A percentile compares a stretch with the other conserved stretches of the same genome.
Conservation (phyloP, 768 basidiomycete genomes). For the Suillus cothurnatus region DNA sequence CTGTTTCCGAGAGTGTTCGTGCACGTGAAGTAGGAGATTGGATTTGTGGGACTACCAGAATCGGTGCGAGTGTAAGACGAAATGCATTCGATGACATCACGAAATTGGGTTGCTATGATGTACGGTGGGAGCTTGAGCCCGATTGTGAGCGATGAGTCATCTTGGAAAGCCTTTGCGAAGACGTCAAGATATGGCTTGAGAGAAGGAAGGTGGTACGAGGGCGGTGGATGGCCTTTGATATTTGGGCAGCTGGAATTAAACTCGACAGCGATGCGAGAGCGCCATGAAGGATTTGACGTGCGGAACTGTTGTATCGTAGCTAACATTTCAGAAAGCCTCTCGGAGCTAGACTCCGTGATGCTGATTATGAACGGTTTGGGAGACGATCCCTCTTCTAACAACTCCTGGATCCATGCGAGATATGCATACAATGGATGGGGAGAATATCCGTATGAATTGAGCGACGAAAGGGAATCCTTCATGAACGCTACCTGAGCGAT, state of each 20-base stretch:
- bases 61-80: slow-evolving; percentile 36
- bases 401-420: slow-evolving; percentile 57
- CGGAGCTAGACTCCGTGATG: slow-evolving; percentile 64
- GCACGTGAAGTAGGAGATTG: slow-evolving; percentile 75
- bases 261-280: slow-evolving; percentile 65
- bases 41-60: slow-evolving; percentile 33
- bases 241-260: slow-evolving; percentile 89
- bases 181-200: slow-evolving; percentile 57
- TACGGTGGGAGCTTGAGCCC: slow-evolving; percentile 85
- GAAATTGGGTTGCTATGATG: slow-evolving; percentile 62
- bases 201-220: slow-evolving; percentile 59
- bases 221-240: slow-evolving; percentile 60
- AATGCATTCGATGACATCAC: slow-evolving; percentile 50
- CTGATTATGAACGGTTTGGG: slow-evolving; percentile 79
- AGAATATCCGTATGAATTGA: slow-evolving; percentile 90
- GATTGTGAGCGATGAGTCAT: slow-evolving; percentile 59
- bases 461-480: slow-evolving; percentile 51
- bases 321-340: slow-evolving; percentile 57
- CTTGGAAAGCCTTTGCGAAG: slow-evolving; percentile 49
- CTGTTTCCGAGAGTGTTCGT: slow-evolving; percentile 81
- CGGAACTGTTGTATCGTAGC: slow-evolving; percentile 62
- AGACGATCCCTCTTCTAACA: slow-evolving; percentile 39
- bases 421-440: slow-evolving; percentile 72
- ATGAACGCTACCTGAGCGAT: slow-evolving; percentile 60
- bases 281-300: slow-evolving; percentile 30